Evolutionary conservation across 2,329 filamentous ascomycete species (phyloP), one percentile per base, ranked within the genome.

Genomic region (Achaetomium macrosporum): DNA sequence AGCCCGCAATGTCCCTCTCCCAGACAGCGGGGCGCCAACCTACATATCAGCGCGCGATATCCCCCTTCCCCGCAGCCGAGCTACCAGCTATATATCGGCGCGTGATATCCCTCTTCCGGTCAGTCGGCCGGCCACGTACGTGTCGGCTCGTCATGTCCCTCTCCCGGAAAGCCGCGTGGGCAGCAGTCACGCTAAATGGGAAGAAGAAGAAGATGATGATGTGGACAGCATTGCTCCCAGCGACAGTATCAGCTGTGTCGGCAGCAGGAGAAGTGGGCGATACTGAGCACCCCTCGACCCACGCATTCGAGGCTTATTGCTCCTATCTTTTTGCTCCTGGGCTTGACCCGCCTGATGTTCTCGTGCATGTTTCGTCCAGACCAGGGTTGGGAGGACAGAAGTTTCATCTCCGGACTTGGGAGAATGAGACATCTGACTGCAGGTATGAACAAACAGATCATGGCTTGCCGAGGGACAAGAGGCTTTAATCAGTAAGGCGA

Each of bases 151-250:
- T 8, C 50, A 61, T 36, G 46, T 54, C 6, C 53, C 70, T n/a
- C 63, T 74, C 20, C 73, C 76, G 1, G 61, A 63, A 19, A 77
- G 74, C 50, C 66, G 65, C 3, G 65, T 67, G 4, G 73, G 73
- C 11, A 71, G 68, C 53, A 72, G 71, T 50, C 29, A 49, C 17
- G 54, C 40, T 30, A 54, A 66, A 1, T 47, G 41, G 4, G 39
- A 47, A 2, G 54, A 48, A 9, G 72, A 48, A 9, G 72, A 70
- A 65, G 73, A 77, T 10, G 73, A 77, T 37, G 78, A 81, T 57
- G 66, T 68, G 47, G 74, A 71, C 45, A 82, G 78, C 59, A 69
- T 84, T 35, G 78, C 75, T 41, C 81, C 81, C 30, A 49, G 43
- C 41, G 57, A 59, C 16, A 61, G 59, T 44, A 53, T 59, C 54